Conservation (phyloP, 768 basidiomycete species). For the Lentinus brumalis region DNA sequence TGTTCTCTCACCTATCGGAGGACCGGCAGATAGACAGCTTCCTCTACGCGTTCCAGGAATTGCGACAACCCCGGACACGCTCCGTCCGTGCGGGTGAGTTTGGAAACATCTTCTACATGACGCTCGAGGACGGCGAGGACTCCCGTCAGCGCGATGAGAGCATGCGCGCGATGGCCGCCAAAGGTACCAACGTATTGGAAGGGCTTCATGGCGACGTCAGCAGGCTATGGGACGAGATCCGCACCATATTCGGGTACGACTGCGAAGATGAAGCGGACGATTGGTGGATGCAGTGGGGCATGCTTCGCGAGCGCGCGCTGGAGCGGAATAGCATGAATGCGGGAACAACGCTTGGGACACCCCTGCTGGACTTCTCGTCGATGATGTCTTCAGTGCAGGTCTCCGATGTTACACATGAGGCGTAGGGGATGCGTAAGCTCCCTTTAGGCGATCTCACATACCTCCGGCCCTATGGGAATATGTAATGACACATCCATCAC, state of each 20-base stretch:
- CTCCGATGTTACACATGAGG: background rate
- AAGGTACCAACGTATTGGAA: constrained; percentile 24
- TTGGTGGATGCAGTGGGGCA: constrained; percentile 41
- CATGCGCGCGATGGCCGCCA: constrained; percentile 24
- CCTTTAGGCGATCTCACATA: background rate
- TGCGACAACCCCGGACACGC: constrained; percentile 33
- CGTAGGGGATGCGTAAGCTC: background rate
- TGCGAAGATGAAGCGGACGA: constrained; percentile 40
- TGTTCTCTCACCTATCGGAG: constrained; percentile 37
- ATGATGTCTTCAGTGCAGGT: constrained; percentile 7
- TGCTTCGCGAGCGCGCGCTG: constrained; percentile 27
- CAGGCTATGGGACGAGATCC: constrained; percentile 33
- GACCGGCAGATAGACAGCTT: constrained; percentile 34
- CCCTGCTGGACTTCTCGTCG: constrained; percentile 6
- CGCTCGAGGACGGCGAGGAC: constrained; percentile 21
- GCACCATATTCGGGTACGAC: constrained; percentile 36
- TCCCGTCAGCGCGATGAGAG: constrained; percentile 29
- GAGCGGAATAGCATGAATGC: background rate
- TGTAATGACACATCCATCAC: background rate
- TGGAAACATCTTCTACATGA: constrained; percentile 22
- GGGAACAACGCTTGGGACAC: background rate
- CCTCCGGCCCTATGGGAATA: background rate
- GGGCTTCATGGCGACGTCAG: constrained; percentile 26
- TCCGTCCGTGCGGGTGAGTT: constrained; percentile 25
- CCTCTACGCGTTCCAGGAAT: constrained; percentile 37